Evolutionary conservation across 2,329 filamentous ascomycete genomes (phyloP).

Genomic region (Beauveria rudraprayagi): DNA sequence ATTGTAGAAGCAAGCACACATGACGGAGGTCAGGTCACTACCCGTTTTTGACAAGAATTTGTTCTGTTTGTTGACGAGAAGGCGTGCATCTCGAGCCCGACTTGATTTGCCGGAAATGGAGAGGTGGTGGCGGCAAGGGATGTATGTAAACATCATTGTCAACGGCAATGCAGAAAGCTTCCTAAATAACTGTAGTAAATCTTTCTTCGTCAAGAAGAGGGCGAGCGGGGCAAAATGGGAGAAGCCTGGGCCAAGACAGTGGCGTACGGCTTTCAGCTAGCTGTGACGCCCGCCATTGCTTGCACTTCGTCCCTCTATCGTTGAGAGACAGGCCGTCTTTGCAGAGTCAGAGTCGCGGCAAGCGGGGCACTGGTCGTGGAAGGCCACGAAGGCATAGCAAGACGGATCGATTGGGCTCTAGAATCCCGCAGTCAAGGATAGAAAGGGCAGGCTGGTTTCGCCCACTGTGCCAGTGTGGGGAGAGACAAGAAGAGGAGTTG

Average conservation of each 20-base stretch:
- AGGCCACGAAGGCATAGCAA: background rate
- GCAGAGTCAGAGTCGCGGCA: background rate
- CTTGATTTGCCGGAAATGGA: background rate
- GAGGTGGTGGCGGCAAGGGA: background rate
- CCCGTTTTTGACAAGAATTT: background rate
- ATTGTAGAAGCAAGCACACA: too few species aligned
- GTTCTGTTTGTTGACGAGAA: background rate
- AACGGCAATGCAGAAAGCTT: background rate
- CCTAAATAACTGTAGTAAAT: background rate
- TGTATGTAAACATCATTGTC: background rate
- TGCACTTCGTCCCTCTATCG: background rate
- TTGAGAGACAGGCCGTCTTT: background rate
- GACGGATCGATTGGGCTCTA: background rate
- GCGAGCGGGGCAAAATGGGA: background rate
- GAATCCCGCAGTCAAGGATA: constrained; percentile 1
- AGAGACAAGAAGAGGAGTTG: constrained; percentile 1
- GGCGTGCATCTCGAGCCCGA: background rate
- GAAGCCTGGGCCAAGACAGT: background rate
- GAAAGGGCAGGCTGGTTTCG: background rate
- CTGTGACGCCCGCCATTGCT: background rate
- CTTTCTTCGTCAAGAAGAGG: background rate
- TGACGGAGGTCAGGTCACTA: background rate
- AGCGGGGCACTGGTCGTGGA: background rate
- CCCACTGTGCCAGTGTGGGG: background rate
- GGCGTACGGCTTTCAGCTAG: background rate